These are phyloP conservation scores for Nannochloris sp. DNA, from an alignment of 139 green algal species.

Conservation along the genomic window DNA sequence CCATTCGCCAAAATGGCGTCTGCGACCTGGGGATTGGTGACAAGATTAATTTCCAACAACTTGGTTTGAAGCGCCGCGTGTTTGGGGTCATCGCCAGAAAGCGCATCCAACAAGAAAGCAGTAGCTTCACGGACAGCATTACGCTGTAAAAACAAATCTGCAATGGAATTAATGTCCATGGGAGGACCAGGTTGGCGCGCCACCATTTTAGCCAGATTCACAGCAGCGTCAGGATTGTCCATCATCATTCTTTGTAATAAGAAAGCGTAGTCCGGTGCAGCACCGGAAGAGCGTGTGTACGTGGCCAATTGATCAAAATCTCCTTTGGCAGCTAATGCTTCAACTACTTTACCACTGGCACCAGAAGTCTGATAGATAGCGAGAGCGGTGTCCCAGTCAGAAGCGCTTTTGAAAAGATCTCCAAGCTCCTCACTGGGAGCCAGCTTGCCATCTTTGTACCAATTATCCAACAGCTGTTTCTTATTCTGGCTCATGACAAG, in stretches of 20 bases:
- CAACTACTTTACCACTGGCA: constrained; percentile 64
- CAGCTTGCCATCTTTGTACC: constrained; percentile 89
- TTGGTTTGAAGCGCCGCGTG: constrained; percentile 88
- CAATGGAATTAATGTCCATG: constrained; percentile 88
- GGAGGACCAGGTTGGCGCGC: constrained; percentile 65
- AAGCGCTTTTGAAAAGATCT: constrained; percentile 74
- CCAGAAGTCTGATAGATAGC: constrained; percentile 78
- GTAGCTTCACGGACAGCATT: constrained; percentile 90
- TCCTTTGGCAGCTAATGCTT: constrained; percentile 84
- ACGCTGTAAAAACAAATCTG: constrained; percentile 94
- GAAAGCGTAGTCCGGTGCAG: constrained; percentile 93
- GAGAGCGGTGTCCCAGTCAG: constrained; percentile 89
- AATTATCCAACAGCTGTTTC: constrained; percentile 97
- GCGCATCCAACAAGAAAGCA: constrained; percentile 93
- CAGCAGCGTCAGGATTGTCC: constrained; percentile 85
- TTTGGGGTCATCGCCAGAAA: constrained; percentile 82
- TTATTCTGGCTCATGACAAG: constrained; percentile 97
- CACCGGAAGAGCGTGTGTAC: constrained; percentile 67
- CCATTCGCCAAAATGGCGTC: constrained; percentile 95
- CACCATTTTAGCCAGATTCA: constrained; percentile 92
- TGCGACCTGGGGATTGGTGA: constrained; percentile 94
- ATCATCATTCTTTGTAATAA: constrained; percentile 90
- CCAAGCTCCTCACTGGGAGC: constrained; percentile 91
- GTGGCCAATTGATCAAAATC: constrained; percentile 84
- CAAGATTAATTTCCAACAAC: constrained; percentile 99